Percentiles rank a stretch among this genome's conserved stretches.
phyloP scores from a whole-genome alignment of 306 rosid genomes.

The Prinsepia uniflora region DNA sequence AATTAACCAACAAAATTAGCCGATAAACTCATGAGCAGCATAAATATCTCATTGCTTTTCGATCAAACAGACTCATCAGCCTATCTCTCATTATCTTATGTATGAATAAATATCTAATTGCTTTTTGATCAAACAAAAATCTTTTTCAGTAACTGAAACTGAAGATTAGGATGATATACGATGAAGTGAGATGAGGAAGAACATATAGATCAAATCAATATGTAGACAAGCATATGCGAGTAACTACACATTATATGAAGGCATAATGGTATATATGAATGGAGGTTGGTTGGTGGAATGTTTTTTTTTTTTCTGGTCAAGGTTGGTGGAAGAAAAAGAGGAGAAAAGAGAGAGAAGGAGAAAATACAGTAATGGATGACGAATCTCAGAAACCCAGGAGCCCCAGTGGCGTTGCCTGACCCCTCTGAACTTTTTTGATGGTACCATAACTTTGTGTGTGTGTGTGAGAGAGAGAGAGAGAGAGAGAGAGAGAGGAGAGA shows the following conservation, averaged over 20 bases:
- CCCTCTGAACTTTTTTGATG: conserved; percentile 72
- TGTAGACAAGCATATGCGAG: not conserved
- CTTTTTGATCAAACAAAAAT: too few relatives aligned
- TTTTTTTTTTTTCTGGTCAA: too few relatives aligned
- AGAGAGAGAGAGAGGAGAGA: not conserved
- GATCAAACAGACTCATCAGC: too few relatives aligned
- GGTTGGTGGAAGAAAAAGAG: not conserved
- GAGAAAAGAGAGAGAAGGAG: conserved; percentile 6
- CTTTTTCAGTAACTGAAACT: not conserved
- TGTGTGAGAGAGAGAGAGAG: conserved; percentile 4
- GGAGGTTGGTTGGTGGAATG: not conserved
- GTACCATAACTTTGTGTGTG: conserved; percentile 48
- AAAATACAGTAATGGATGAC: conserved; percentile 71
- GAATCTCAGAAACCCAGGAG: conserved; percentile 92
- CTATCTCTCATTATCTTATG: too few relatives aligned
- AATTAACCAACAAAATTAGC: not conserved
- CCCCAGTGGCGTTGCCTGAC: conserved; percentile 94
- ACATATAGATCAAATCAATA: not conserved
- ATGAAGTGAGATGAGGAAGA: not conserved
- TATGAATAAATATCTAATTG: too few relatives aligned
- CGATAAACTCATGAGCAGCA: too few relatives aligned
- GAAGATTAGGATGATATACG: not conserved
- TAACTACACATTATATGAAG: too few relatives aligned
- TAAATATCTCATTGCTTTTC: too few relatives aligned
- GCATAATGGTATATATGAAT: not conserved